Percentiles rank a stretch among this genome's conserved stretches.
Evolutionary conservation across 106 monocot species (phyloP).

Genomic region (Dendrobium nobile): DNA sequence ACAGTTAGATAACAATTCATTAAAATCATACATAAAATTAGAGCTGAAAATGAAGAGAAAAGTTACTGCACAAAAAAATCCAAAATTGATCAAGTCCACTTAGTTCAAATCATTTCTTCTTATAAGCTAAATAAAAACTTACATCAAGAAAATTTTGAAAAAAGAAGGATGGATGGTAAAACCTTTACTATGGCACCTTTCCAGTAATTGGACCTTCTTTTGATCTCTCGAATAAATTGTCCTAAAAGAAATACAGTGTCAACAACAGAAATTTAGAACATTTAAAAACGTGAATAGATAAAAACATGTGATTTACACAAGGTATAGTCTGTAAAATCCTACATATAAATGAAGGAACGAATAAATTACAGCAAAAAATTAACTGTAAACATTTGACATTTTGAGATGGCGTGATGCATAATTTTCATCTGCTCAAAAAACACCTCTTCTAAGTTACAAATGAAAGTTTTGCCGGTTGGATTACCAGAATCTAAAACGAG

Average conservation of each 20-base stretch:
- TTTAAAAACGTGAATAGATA: not conserved
- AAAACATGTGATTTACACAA: not conserved
- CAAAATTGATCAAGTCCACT: not conserved
- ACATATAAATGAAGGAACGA: not conserved
- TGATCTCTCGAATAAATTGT: slow-evolving; percentile 5
- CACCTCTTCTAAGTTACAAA: not conserved
- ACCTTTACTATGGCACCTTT: slow-evolving; percentile 2
- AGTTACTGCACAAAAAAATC: not conserved
- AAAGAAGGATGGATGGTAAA: not conserved
- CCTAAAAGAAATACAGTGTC: not conserved
- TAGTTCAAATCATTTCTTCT: not conserved
- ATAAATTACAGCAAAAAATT: not conserved
- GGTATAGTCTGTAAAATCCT: not conserved
- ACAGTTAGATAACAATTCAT: no score
- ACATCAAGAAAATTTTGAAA: not conserved
- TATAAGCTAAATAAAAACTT: not conserved
- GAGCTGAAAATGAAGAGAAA: not conserved
- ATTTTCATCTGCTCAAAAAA: not conserved
- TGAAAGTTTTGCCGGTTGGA: not conserved
- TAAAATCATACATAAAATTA: no score
- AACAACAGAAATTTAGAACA: not conserved
- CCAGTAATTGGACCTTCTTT: slow-evolving; percentile 4
- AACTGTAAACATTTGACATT: not conserved
- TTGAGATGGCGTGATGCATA: not conserved
- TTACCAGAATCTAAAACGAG: slow-evolving; percentile 74